phyloP scores from a whole-genome alignment of 2,329 filamentous ascomycete genomes.

The Aurifilum marmelostoma region DNA sequence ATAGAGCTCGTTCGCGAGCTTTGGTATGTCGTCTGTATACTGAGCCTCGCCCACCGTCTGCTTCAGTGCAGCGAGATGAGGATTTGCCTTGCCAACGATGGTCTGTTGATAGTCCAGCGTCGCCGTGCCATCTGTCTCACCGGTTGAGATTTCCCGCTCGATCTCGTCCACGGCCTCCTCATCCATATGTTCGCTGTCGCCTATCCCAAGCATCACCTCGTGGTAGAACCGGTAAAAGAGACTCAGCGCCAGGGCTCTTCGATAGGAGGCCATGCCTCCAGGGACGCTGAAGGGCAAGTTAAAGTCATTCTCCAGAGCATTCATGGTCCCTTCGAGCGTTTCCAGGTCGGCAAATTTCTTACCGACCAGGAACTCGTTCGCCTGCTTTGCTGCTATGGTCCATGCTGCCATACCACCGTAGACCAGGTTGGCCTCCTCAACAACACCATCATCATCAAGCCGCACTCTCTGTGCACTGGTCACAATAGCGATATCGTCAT shows the following conservation, averaged over 20 bases:
- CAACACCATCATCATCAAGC: slow-evolving; percentile 68
- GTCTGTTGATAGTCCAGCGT: slow-evolving; percentile 79
- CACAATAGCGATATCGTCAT: slow-evolving; percentile 98
- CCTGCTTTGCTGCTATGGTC: slow-evolving; percentile 82
- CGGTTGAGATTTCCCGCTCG: slow-evolving; percentile 79
- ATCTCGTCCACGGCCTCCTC: slow-evolving; percentile 80
- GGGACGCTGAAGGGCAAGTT: slow-evolving; percentile 87
- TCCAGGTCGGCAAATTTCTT: slow-evolving; percentile 79
- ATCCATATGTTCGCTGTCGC: slow-evolving; percentile 57
- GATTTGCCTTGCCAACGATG: slow-evolving; percentile 81
- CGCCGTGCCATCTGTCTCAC: slow-evolving; percentile 75
- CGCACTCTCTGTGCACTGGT: slow-evolving; percentile 81
- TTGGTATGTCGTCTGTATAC: slow-evolving; percentile 93
- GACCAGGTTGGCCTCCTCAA: slow-evolving; percentile 77
- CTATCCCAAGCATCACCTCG: slow-evolving; percentile 72
- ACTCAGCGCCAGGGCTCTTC: slow-evolving; percentile 84
- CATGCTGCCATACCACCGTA: slow-evolving; percentile 96
- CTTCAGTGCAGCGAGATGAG: slow-evolving; percentile 88
- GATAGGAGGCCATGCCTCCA: slow-evolving; percentile 95
- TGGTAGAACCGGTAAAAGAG: slow-evolving; percentile 99
- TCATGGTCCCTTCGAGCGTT: slow-evolving; percentile 89
- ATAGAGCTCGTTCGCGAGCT: slow-evolving; percentile 84
- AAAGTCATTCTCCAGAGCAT: slow-evolving; percentile 86
- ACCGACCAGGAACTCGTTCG: slow-evolving; percentile 74
- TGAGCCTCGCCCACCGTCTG: slow-evolving; percentile 93